Evolutionary conservation across 2,329 filamentous ascomycete species (phyloP).

Genomic region (Colletotrichum falcatum): DNA sequence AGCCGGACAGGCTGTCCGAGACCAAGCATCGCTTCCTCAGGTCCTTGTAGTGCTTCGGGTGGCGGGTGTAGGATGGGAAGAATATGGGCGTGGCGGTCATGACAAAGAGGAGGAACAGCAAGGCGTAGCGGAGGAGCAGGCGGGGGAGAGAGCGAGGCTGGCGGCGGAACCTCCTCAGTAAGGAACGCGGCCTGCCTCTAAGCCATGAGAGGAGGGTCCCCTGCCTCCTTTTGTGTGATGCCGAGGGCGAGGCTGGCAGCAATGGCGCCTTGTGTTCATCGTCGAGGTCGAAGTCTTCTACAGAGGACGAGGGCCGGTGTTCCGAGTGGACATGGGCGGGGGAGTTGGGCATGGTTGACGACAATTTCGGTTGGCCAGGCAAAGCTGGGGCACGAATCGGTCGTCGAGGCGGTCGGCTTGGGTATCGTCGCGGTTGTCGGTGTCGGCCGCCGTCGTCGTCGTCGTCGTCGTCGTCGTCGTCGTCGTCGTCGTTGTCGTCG

Average conservation of each 20-base stretch:
- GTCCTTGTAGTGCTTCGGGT: conserved; percentile 53
- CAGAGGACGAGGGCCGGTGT: conserved; percentile 14
- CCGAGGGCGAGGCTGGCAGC: conserved; percentile 14
- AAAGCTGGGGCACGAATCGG: not conserved
- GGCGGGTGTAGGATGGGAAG: conserved; percentile 57
- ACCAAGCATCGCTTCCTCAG: conserved; percentile 49
- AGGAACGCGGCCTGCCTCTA: conserved; percentile 20
- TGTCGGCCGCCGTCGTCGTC: not conserved
- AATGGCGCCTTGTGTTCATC: conserved; percentile 31
- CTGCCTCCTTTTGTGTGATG: conserved; percentile 1
- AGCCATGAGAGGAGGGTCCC: conserved; percentile 30
- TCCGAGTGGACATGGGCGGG: not conserved
- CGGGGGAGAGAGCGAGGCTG: conserved; percentile 35
- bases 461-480: not conserved
- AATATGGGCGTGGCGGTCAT: conserved; percentile 51
- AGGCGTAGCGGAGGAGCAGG: conserved; percentile 43
- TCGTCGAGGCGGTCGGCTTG: not conserved
- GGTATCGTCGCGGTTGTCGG: too few relatives aligned
- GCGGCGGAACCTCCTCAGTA: conserved; percentile 35
- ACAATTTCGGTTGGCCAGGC: not conserved
- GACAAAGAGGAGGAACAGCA: conserved; percentile 49
- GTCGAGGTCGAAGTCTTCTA: conserved; percentile 29
- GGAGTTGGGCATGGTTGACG: conserved; percentile 12
- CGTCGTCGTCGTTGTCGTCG: not conserved
- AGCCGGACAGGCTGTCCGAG: conserved; percentile 46